A percentile compares a stretch with the other conserved stretches of the same genome.
These are phyloP conservation scores for Pichia deserticola DNA, from an alignment of 805 yeast genomes.

Conservation along the genomic window DNA sequence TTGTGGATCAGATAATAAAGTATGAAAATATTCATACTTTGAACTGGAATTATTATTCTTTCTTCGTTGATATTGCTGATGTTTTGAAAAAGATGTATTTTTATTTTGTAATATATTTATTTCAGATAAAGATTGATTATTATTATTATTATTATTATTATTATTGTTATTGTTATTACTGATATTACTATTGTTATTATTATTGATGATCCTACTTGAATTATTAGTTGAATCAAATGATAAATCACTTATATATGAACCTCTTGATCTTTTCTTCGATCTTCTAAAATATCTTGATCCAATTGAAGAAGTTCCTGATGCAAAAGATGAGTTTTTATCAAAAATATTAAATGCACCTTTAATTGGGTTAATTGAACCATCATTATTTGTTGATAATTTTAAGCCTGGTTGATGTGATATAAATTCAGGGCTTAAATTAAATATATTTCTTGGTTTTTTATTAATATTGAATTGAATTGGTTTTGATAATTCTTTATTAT, in stretches of 20 bases:
- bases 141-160: neutral
- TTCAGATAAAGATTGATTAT: too few relatives aligned
- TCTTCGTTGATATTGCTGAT: neutral
- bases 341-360: conserved; percentile 26
- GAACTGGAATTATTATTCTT: neutral
- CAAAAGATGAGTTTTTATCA: conserved; percentile 13
- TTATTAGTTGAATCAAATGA: neutral
- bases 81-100: neutral
- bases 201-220: neutral
- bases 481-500: neutral
- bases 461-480: conserved; percentile 2
- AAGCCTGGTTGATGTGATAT: conserved; percentile 20
- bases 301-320: conserved; percentile 6
- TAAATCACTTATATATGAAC: neutral
- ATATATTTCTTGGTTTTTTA: conserved; percentile 5
- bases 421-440: conserved; percentile 16
- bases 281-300: conserved; percentile 8
- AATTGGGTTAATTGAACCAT: conserved; percentile 21
- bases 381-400: conserved; percentile 13
- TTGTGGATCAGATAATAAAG: conserved; percentile 21
- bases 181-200: neutral
- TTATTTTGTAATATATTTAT: neutral
- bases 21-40: conserved; percentile 3
- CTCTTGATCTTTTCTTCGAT: conserved; percentile 15
- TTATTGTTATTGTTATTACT: neutral